These are phyloP conservation scores for Jacaranda mimosifolia DNA, from an alignment of 257 asterid species.

Conservation along the genomic window DNA sequence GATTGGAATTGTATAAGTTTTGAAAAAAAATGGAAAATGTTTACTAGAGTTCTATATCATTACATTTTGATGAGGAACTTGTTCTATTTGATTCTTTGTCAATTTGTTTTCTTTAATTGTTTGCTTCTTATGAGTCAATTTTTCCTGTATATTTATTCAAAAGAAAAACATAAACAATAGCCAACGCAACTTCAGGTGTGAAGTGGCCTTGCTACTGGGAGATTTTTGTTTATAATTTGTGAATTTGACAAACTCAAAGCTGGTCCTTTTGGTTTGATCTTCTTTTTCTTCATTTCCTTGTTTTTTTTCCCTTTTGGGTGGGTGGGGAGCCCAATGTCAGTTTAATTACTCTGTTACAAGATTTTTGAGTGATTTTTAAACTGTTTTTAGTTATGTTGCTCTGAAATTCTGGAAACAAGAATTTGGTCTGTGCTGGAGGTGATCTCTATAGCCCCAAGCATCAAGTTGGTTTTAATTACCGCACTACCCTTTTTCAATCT, in stretches of 20 bases:
- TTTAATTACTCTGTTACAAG: no score
- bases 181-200: background rate
- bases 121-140: conserved; percentile 21
- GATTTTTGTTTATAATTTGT: background rate
- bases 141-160: background rate
- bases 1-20: background rate
- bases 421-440: no score
- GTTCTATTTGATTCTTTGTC: conserved; percentile 2
- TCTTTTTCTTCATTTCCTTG: background rate
- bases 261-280: conserved; percentile 6
- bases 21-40: conserved; percentile 3
- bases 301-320: background rate
- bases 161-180: background rate
- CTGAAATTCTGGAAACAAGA: no score
- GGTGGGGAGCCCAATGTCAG: no score
- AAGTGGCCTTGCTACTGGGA: background rate
- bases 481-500: background rate
- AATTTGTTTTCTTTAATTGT: conserved; percentile 13
- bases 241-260: background rate
- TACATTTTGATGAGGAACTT: conserved; percentile 21
- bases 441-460: no score
- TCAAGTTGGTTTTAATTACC: no score
- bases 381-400: no score
- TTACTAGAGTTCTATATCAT: conserved; percentile 8
- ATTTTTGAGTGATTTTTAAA: no score